Percentiles rank a stretch among this genome's conserved stretches.
Evolutionary conservation across 495 filamentous ascomycete genomes (phyloP).

Genomic region (Cairneyella variabilis): DNA sequence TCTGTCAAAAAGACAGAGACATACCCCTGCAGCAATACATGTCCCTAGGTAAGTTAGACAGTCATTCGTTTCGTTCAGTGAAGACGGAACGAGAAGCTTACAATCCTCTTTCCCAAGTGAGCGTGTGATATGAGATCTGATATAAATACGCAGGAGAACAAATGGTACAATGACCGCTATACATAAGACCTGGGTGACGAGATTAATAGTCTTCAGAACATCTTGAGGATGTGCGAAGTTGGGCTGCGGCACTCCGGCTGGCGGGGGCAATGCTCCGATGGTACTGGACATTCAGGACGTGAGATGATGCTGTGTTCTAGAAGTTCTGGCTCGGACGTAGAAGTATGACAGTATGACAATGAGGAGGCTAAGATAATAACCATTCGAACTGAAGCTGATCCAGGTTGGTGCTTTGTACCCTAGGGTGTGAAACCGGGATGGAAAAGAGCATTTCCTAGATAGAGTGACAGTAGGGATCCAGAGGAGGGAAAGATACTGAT

Average conservation of each 20-base stretch:
- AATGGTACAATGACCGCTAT: slow-evolving; percentile 38
- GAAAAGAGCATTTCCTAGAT: too few relatives aligned
- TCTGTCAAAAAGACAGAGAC: slow-evolving; percentile 2
- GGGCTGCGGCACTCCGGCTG: slow-evolving; percentile 7
- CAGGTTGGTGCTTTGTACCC: too few relatives aligned
- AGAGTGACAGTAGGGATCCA: too few relatives aligned
- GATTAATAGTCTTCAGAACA: slow-evolving; percentile 36
- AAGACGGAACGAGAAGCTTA: slow-evolving; percentile 22
- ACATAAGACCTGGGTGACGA: slow-evolving; percentile 43
- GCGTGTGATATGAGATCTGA: slow-evolving; percentile 36
- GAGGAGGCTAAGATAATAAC: too few relatives aligned
- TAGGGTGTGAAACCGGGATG: too few relatives aligned
- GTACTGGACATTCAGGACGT: slow-evolving; percentile 2
- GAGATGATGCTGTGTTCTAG: too few relatives aligned
- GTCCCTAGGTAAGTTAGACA: slow-evolving; percentile 19
- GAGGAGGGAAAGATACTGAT: too few relatives aligned
- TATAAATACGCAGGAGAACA: slow-evolving; percentile 35
- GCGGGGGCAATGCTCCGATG: slow-evolving; percentile 5
- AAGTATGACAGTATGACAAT: background rate
- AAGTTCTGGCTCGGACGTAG: background rate
- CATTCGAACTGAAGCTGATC: too few relatives aligned
- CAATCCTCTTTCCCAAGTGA: slow-evolving; percentile 39
- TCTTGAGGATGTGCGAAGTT: slow-evolving; percentile 30
- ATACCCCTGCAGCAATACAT: slow-evolving; percentile 33
- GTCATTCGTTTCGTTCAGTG: background rate